Percentiles rank a stretch among this genome's conserved stretches.
Conservation (phyloP, 1,284 basidiomycete genomes). For the Cystobasidiaceae sp. region DNA sequence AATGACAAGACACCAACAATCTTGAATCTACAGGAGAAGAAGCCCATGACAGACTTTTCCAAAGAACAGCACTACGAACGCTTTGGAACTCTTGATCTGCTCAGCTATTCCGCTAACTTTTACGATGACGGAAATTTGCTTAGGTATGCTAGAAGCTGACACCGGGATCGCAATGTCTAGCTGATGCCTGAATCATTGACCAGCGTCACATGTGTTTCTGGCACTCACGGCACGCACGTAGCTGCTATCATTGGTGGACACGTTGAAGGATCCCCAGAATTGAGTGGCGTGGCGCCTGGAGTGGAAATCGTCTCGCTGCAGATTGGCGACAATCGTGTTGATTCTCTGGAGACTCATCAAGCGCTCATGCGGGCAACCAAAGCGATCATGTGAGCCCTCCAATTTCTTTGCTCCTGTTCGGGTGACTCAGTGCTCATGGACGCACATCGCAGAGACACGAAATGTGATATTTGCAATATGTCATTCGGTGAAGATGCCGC, state of each 20-base stretch:
- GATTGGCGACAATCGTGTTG: conserved; percentile 41
- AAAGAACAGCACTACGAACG: conserved; percentile 43
- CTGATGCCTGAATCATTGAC: conserved; percentile 28
- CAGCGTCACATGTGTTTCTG: conserved; percentile 43
- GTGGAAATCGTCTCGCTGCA: conserved; percentile 43
- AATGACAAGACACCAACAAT: conserved; percentile 9
- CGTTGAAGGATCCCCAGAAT: conserved; percentile 37
- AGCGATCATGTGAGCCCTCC: conserved; percentile 39
- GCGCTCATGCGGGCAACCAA: conserved; percentile 47
- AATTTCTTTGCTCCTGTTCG: background rate
- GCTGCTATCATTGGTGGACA: conserved; percentile 46
- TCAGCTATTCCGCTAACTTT: conserved; percentile 46
- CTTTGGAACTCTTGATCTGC: conserved; percentile 45
- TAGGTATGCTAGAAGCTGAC: background rate
- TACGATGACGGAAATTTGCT: conserved; percentile 30
- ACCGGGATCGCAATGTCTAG: background rate
- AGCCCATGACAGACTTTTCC: conserved; percentile 45
- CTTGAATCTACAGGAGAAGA: conserved; percentile 41
- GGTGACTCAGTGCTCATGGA: conserved; percentile 35
- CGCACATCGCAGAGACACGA: conserved; percentile 18
- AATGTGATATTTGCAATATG: conserved; percentile 45
- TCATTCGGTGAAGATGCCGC: conserved; percentile 46
- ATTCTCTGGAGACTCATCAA: conserved; percentile 46
- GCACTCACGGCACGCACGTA: conserved; percentile 47
- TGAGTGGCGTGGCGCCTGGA: conserved; percentile 46